Percentiles rank a stretch among this genome's conserved stretches.
phyloP scores from a whole-genome alignment of 176 grass and related monocot genomes.

The Urochloa ruziziensis region DNA sequence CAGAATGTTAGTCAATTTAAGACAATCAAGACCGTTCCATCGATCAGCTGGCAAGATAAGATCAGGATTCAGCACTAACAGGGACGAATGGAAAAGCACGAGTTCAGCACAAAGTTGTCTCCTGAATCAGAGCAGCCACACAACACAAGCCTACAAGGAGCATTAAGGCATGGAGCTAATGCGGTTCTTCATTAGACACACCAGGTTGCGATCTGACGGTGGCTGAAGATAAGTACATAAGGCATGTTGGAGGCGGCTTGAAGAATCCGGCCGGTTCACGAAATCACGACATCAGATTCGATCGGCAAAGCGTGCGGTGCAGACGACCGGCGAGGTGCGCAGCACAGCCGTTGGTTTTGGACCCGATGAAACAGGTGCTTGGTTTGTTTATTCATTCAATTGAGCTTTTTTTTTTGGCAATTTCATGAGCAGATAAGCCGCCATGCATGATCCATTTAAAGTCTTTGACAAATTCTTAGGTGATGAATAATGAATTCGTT shows the following conservation, averaged over 20 bases:
- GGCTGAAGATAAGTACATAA: background rate
- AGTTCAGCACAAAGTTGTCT: background rate
- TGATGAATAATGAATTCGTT: background rate
- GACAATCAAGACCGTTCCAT: background rate
- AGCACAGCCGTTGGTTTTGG: conserved; percentile 34
- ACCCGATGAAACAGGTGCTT: background rate
- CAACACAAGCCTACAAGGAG: too few relatives aligned
- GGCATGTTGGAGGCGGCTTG: conserved; percentile 24
- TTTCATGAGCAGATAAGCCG: background rate
- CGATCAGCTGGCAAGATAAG: too few relatives aligned
- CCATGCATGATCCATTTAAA: background rate
- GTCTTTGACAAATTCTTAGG: background rate
- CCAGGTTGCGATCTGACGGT: background rate
- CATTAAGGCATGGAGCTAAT: too few relatives aligned
- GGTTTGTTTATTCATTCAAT: background rate
- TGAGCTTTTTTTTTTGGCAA: background rate
- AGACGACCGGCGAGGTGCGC: background rate
- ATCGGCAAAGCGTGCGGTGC: background rate
- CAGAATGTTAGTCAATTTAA: background rate
- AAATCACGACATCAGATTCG: conserved; percentile 16
- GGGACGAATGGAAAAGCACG: background rate
- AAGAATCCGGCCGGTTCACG: conserved; percentile 20
- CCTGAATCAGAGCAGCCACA: background rate
- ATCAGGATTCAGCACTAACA: background rate
- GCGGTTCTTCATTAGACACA: too few relatives aligned